Conservation (phyloP, 768 basidiomycete genomes). For the Mycena latifolia region DNA sequence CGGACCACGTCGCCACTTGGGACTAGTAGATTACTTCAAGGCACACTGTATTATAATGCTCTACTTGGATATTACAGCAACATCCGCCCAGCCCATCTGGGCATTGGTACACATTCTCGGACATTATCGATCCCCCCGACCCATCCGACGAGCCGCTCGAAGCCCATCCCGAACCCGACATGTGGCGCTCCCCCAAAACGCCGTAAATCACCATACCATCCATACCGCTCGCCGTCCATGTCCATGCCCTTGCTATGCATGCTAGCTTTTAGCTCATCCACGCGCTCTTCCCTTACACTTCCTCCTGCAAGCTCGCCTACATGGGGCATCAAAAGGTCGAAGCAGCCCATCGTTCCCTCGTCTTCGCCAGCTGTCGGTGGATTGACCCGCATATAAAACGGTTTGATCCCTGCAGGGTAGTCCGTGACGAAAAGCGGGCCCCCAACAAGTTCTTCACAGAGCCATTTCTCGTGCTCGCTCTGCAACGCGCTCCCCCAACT, state of each 20-base stretch:
- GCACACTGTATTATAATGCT: too few species aligned
- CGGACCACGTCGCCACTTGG: too few species aligned
- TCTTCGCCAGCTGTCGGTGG: conserved; percentile 43
- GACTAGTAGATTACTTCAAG: too few species aligned
- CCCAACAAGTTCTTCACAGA: conserved; percentile 74
- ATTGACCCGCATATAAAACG: conserved; percentile 95
- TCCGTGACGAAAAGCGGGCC: conserved; percentile 94
- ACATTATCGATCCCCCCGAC: conserved; percentile 90
- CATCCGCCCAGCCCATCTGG: conserved; percentile 89
- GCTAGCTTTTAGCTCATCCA: conserved; percentile 59
- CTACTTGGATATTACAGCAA: too few species aligned
- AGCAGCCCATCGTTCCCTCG: conserved; percentile 85
- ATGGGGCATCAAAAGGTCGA: conserved; percentile 91
- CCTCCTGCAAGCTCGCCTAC: conserved; percentile 95
- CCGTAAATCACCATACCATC: conserved; percentile 89
- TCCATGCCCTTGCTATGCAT: conserved; percentile 57
- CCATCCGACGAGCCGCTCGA: conserved; percentile 92
- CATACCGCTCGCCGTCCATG: conserved; percentile 55
- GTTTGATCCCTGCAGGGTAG: conserved; percentile 87
- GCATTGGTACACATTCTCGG: conserved; percentile 94
- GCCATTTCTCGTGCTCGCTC: conserved; percentile 94
- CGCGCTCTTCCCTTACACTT: conserved; percentile 86
- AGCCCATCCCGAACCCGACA: conserved; percentile 96
- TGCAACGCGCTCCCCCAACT: conserved; percentile 81
- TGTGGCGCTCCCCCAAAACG: conserved; percentile 91